A percentile compares a stretch with the other conserved stretches of the same genome.
phyloP scores from a whole-genome alignment of 257 asterid species.

The Solanum gandarillasii region DNA sequence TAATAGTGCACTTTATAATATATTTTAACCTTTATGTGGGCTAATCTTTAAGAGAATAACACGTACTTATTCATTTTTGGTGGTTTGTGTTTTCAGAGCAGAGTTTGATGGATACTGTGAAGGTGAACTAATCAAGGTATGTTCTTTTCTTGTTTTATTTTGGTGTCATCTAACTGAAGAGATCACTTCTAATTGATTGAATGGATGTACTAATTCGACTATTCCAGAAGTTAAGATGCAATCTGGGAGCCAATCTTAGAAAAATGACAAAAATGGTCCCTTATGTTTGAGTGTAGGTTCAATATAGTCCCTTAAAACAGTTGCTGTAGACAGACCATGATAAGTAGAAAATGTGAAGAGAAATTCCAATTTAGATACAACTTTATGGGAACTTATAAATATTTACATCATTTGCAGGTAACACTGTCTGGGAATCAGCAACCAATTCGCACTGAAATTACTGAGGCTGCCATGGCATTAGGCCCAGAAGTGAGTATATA shows the following conservation, averaged over 20 bases:
- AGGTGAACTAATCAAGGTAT: conserved; percentile 85
- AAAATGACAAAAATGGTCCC: neutral
- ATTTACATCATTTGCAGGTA: conserved; percentile 38
- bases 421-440: conserved; percentile 93
- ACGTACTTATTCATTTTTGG: neutral
- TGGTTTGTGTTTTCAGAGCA: conserved; percentile 46
- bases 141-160: neutral
- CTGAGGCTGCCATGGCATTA: conserved; percentile 94
- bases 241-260: neutral
- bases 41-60: neutral
- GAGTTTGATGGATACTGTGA: conserved; percentile 96
- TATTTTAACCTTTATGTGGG: neutral
- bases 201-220: neutral
- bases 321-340: neutral
- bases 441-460: conserved; percentile 86
- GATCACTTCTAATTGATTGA: neutral
- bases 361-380: neutral
- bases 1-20: neutral
- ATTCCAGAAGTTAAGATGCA: neutral
- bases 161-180: neutral
- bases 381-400: neutral
- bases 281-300: neutral
- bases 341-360: neutral
- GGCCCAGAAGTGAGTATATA: conserved; percentile 66
- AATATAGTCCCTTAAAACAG: neutral